Evolutionary conservation across 2,329 filamentous ascomycete species (phyloP).

Genomic region (Xylariaceae sp.): DNA sequence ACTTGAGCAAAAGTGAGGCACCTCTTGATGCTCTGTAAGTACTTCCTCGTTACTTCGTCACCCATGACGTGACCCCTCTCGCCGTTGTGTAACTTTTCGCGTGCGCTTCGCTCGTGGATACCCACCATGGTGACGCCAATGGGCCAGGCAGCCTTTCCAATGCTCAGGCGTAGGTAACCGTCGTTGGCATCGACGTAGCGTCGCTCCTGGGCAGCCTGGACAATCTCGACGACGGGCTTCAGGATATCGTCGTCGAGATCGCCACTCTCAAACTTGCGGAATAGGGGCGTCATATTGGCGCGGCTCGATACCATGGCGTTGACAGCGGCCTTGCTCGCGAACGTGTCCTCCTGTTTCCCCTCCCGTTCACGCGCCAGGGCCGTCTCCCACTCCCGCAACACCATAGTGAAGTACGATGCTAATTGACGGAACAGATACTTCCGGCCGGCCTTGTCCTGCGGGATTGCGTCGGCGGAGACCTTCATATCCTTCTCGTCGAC

Average conservation of each 20-base stretch:
- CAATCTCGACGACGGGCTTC: conserved; percentile 87
- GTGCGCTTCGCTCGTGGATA: conserved; percentile 94
- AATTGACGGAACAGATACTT: conserved; percentile 84
- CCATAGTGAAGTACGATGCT: conserved; percentile 94
- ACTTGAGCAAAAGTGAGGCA: conserved; percentile 97
- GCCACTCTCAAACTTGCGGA: conserved; percentile 84
- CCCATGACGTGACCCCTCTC: conserved; percentile 95
- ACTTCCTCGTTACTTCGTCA: conserved; percentile 94
- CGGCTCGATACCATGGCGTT: conserved; percentile 86
- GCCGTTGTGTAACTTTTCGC: conserved; percentile 91
- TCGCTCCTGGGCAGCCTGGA: conserved; percentile 85
- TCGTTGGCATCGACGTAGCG: conserved; percentile 97
- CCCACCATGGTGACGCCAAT: conserved; percentile 99
- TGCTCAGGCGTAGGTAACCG: conserved; percentile 89
- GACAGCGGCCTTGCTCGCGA: conserved; percentile 80
- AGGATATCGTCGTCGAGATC: conserved; percentile 82
- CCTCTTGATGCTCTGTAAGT: conserved; percentile 95
- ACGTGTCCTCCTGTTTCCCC: conserved; percentile 56
- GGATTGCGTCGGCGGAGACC: conserved; percentile 66
- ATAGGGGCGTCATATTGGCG: conserved; percentile 87
- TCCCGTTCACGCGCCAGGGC: conserved; percentile 73
- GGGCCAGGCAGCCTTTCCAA: conserved; percentile 96
- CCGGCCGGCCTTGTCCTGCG: conserved; percentile 68
- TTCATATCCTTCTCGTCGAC: conserved; percentile 91
- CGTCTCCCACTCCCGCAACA: conserved; percentile 85